Percentiles rank a stretch among this genome's conserved stretches.
phyloP scores from a whole-genome alignment of 2,329 filamentous ascomycete genomes.

The Exserohilum turcica region DNA sequence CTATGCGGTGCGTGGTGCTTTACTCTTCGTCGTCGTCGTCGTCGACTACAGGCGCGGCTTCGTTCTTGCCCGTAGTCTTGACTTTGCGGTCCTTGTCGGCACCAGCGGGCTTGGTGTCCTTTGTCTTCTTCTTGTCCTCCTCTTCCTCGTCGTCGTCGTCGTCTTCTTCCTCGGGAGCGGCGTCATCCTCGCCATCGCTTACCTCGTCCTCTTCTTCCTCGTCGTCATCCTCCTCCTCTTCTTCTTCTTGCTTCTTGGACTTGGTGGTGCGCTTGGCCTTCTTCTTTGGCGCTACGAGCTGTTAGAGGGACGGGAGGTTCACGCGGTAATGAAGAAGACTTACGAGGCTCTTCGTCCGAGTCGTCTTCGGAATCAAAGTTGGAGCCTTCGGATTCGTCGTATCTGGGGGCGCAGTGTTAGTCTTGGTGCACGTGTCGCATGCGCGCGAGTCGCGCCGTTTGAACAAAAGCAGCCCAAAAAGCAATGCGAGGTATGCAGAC shows the following conservation, averaged over 20 bases:
- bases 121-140: constrained; percentile 43
- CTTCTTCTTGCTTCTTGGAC: constrained; percentile 37
- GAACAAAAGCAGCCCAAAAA: background rate
- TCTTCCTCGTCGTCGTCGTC: constrained; percentile 43
- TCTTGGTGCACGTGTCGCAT: constrained; percentile 13
- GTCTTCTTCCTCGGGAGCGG: constrained; percentile 32
- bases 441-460: background rate
- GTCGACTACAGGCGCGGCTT: constrained; percentile 40
- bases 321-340: constrained; percentile 13
- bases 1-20: background rate
- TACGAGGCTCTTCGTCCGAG: constrained; percentile 45
- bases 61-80: constrained; percentile 35
- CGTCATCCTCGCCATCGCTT: constrained; percentile 10
- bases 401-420: constrained; percentile 36
- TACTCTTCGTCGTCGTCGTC: constrained; percentile 39
- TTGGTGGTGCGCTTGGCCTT: constrained; percentile 42
- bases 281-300: constrained; percentile 41
- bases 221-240: constrained; percentile 37
- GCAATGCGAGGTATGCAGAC: background rate
- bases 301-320: background rate
- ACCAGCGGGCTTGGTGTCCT: constrained; percentile 45
- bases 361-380: constrained; percentile 44
- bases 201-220: constrained; percentile 37
- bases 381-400: constrained; percentile 46
- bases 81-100: constrained; percentile 43